Evolutionary conservation across 2,329 filamentous ascomycete species (phyloP), one percentile per base, ranked within the genome.

Genomic region (Sclerotinia nivalis): DNA sequence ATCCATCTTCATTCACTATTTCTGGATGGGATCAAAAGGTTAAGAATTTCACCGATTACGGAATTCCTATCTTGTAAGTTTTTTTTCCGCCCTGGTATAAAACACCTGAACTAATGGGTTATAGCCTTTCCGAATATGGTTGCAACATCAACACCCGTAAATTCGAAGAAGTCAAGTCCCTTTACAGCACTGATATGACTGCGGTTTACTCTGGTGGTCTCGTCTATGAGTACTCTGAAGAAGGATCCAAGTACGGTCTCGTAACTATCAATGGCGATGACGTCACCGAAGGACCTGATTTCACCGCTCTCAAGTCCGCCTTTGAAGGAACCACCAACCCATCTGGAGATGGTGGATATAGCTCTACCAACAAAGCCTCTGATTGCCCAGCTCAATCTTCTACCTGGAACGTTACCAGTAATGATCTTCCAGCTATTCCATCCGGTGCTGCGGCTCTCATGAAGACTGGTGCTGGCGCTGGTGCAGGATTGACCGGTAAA

Each of bases 191-290:
- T 28, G 80, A 97, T 71, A 98, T 98, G 95, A 93, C 91, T 10
- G 76, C 81, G 25, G 93, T 97, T 77, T 98, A 97, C 87, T 97
- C 94, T 54, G 96, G 96, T 77, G 96, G 96, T 80, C 87, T 99
- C 52, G 92, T 97, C 80, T 99, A 97, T 83, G 94, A 98, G 82
- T 99, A 97, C 84, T 90, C 91, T 13, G 83, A 91, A 77, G 93
- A 96, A 81, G 85, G 85, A 72, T 93, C 89, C 82, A 85, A 89
- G 59, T 98, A 89, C 81, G 95, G 94, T 73, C 72, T 79, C 34
- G 77, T 79, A 20, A 73, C 70, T 1, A 76, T 78, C 40, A 43
- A 76, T 8, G 66, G 61, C 28, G 73, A 72, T 58, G 79, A 76
- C 45, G 80, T 83, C 49, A 80, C 80, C 28, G 80, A 82, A 50